These are phyloP conservation scores for Pterocarpus macrocarpus DNA, from an alignment of 306 rosid species.

Conservation along the genomic window DNA sequence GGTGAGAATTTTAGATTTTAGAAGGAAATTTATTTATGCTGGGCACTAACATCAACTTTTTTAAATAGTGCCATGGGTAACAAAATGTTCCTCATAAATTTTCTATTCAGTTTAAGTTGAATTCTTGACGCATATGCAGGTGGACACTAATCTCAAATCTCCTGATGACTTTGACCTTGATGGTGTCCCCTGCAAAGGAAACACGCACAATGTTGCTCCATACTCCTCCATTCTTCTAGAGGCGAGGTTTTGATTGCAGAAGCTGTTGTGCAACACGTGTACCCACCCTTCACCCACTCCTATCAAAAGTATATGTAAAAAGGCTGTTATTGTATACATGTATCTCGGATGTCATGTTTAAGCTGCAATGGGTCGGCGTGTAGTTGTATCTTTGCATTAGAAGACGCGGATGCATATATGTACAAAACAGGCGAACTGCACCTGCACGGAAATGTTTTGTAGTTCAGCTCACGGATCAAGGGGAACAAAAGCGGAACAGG, in stretches of 20 bases:
- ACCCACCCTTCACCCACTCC: background rate
- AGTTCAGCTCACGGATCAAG: slow-evolving; percentile 8
- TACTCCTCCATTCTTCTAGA: slow-evolving; percentile 86
- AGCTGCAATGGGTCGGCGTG: background rate
- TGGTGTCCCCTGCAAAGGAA: slow-evolving; percentile 64
- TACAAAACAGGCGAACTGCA: slow-evolving; percentile 13
- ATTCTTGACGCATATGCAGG: slow-evolving; percentile 60
- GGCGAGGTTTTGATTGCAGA: slow-evolving; percentile 66
- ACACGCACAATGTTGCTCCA: slow-evolving; percentile 78
- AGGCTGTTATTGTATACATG: background rate
- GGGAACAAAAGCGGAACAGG: background rate
- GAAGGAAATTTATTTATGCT: slow-evolving; percentile 14
- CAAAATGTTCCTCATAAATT: background rate
- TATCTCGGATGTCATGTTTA: slow-evolving; percentile 22
- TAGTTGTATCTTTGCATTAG: no score
- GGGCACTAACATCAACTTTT: background rate
- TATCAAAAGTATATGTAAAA: background rate
- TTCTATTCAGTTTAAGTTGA: slow-evolving; percentile 22
- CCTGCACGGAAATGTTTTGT: slow-evolving; percentile 7
- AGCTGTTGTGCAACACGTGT: slow-evolving; percentile 38
- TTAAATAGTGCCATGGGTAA: slow-evolving; percentile 14
- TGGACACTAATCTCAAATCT: slow-evolving; percentile 77
- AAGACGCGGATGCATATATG: background rate
- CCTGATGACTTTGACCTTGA: slow-evolving; percentile 77
- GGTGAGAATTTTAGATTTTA: slow-evolving; percentile 20